phyloP scores from a whole-genome alignment of 257 asterid genomes.

The Jacaranda mimosifolia region DNA sequence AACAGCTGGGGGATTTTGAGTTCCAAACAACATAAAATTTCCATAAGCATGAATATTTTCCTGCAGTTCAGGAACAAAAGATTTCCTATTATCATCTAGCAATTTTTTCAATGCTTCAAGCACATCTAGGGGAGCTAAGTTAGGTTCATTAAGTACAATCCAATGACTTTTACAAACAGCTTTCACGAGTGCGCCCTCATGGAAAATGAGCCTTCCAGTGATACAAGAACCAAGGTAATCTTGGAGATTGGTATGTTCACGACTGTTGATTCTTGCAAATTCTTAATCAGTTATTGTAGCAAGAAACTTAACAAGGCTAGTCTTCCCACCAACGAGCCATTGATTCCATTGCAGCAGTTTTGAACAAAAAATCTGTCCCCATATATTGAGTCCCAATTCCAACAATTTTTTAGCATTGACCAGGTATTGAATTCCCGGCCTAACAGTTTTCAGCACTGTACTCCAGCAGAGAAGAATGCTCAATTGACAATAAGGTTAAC shows the following conservation, averaged over 20 bases:
- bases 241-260: conserved; percentile 96
- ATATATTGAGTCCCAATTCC: no score
- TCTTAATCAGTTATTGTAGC: conserved; percentile 81
- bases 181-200: conserved; percentile 90
- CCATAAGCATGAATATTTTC: conserved; percentile 87
- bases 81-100: conserved; percentile 95
- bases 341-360: no score
- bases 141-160: conserved; percentile 97
- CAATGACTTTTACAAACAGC: no score
- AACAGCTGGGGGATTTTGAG: conserved; percentile 93
- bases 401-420: no score
- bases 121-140: conserved; percentile 97
- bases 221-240: conserved; percentile 94
- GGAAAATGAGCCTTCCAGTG: conserved; percentile 90
- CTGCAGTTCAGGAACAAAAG: conserved; percentile 84
- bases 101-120: conserved; percentile 97
- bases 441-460: no score
- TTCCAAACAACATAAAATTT: conserved; percentile 90
- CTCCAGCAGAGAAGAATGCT: no score
- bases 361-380: no score
- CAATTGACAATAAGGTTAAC: no score
- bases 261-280: conserved; percentile 92
- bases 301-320: conserved; percentile 91
- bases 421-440: no score
- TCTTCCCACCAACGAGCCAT: conserved; percentile 96